Base-by-base conservation (phyloP, 495 filamentous ascomycete genomes). In the Penicillium argentinense region DNA sequence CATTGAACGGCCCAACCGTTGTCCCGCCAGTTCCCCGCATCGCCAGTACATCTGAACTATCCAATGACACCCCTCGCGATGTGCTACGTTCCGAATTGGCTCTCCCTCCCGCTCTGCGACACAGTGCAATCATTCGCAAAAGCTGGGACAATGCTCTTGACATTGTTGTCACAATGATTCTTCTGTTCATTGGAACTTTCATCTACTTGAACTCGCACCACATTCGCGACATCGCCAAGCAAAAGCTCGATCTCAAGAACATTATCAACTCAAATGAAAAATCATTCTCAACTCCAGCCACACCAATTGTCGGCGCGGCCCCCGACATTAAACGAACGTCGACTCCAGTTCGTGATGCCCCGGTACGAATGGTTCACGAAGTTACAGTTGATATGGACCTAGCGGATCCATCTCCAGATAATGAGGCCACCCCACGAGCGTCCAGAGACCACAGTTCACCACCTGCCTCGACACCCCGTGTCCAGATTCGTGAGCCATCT, bases 101-200 rank as follows among this genome's bases (percentile, higher is more conserved):
- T 1, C 61, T 76, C 9, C 64, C 74, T 18, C 72, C 75, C 3
- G 68, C 68, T 9, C 50, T 76, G 11, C 67, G 74, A 9, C 61
- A 70, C 32, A 79, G 76, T 39, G 62, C 70, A n/a, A 78, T 80
- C 26, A 77, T 80, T 38, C 72, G 75, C 34, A 77, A 75, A 46
- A 71, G 77, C 21, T 71, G 66, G 56, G 75, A 76, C 39, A 81
- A 81, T 51, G 68, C 69, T 0, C 55, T 70, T 12, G 77, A 81
- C 45, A 77, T 81, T 40, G 65, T 76, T 8, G 70, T 81, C 14
- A 67, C 69, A 0, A 51, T 74, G 33, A 46, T 79, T 2, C 50
- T 77, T 5, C 36, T 74, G 11, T 64, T 77, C 32, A 63, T 79
- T 23, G 59, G 62, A 13, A 64, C 69, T 0, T 79, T 79, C 53